Evolutionary conservation across 139 green algal genomes (phyloP), one percentile per base, ranked within the genome.

Genomic region (Parachlorella kessleri): DNA sequence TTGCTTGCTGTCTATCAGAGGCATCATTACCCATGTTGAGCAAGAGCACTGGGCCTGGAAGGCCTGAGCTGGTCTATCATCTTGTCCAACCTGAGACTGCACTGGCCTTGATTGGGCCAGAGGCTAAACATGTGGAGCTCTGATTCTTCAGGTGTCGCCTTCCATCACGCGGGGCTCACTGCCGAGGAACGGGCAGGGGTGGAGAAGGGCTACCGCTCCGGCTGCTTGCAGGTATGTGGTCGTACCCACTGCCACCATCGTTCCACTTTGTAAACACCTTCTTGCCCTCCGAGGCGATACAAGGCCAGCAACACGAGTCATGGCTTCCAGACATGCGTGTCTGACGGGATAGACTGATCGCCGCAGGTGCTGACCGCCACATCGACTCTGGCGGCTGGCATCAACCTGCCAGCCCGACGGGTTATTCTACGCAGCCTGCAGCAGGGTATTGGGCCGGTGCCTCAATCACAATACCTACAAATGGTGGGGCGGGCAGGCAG

Each of bases 401-500:
- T 91, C 66, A 92, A 92, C 80, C 83, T 92, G 65, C 88, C 88
- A 1, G 85, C 85, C 4, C 71, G 73, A 28, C 79, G 85, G 21
- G 83, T 89, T 42, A 83, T 89, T 6, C 79, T 89, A 41, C 71
- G 76, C 36, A 70, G 53, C 63, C 73, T 84, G 65, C 39, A 66
- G 55, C 71, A 83, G 76, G 76, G 75, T 39, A 63, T 82, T 37
- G 88, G 78, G 2, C 73, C 69, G 10, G 86, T 91, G 33, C 68
- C 65, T 1, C 79, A 84, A 1, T 81, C 82, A 1, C 85, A 91
- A 72, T 94, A 94, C 82, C 76, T 92, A 30, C 90, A 94, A 53
- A 94, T 94, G 90, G 89, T 90, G 55, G 90, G 90, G 2, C 77
- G 90, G 1, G 90, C 90, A 0, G 90, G 90, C 1, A 79, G 90